Base-by-base conservation (phyloP, 73 alveolate genomes). In the Breviolum minutum region DNA sequence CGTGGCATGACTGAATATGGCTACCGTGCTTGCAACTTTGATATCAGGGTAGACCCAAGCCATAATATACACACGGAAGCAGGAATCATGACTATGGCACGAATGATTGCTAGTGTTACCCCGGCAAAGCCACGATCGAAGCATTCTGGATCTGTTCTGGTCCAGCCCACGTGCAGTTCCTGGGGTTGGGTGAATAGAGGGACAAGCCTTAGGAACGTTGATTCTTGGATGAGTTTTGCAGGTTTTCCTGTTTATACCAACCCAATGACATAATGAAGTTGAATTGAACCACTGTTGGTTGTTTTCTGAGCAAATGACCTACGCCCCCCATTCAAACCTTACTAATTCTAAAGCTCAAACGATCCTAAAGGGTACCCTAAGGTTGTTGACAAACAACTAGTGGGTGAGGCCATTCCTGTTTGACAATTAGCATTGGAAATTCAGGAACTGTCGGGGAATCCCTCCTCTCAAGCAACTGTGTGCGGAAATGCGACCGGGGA, bases 101-200 rank as follows among this genome's bases (percentile, higher is more conserved):
- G 61, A 0, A 8, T 77, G 62, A 16, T 77, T 27, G 63, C 63
- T 27, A 8, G 30, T 40, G 54, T 40, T 11, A 71, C 81, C 81
- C 30, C 12, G 32, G 32, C 81, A 0, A 71, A 71, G n/a, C n/a
- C n/a, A 8, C 26, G 81, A 12, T 71, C 81, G 19, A 30, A 40
- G 54, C 8, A 22, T 1, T 2, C 24, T 14, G 77, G 77, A 14
- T 17, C 24, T 2, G 62, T 9, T 11, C 0, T 27, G 86, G 14
- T 77, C 30, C 63, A 77, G 64, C 86, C 86, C 16, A 77, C 86
- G 24, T 77, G 86, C 27, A 13, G 64, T 12, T 29, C 63, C 0
- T 77, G 86, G 86, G 86, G 86, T 12, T 77, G 86, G 86, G 86
- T 77, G 27, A 77, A 77, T 20, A n/a, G 14, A 1, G 86, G 86